Conservation (phyloP, 306 rosid genomes). For the Datisca glomerata region DNA sequence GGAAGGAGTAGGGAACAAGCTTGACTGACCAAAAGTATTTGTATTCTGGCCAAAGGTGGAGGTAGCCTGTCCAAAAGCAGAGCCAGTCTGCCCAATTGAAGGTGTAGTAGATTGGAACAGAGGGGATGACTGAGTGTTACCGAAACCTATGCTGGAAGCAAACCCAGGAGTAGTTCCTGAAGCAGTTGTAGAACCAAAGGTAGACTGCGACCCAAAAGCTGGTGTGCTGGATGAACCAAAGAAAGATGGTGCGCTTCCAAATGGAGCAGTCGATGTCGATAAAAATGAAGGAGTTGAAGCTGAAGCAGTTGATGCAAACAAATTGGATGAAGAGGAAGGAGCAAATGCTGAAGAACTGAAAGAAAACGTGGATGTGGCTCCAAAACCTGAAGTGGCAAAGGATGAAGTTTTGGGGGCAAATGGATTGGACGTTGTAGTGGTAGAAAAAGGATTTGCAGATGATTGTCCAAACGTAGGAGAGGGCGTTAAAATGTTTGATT, state of each 20-base stretch:
- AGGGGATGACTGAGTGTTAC: conserved; percentile 42
- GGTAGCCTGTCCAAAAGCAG: conserved; percentile 40
- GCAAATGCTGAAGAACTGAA: conserved; percentile 52
- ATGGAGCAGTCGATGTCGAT: conserved; percentile 36
- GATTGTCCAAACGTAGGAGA: conserved; percentile 50
- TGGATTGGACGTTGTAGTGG: conserved; percentile 37
- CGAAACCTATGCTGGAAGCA: conserved; percentile 33
- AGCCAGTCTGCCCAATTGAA: conserved; percentile 33
- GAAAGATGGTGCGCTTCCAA: conserved; percentile 35
- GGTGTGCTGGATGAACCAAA: conserved; percentile 26
- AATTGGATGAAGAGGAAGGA: conserved; percentile 34
- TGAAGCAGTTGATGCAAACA: conserved; percentile 30
- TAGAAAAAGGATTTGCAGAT: conserved; percentile 50
- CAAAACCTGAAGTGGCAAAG: conserved; percentile 40
- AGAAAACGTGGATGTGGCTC: conserved; percentile 34
- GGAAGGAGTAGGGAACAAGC: conserved; percentile 42
- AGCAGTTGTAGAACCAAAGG: conserved; percentile 36
- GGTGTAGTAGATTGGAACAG: conserved; percentile 40
- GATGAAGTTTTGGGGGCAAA: conserved; percentile 53
- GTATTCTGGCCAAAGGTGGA: conserved; percentile 41
- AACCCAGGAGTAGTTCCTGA: conserved; percentile 39
- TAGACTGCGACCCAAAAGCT: conserved; percentile 18
- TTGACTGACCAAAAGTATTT: conserved; percentile 26
- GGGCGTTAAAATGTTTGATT: conserved; percentile 40
- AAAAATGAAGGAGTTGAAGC: conserved; percentile 22